These are phyloP conservation scores for Verticillium nonalfalfae DNA, from an alignment of 2,329 filamentous ascomycete species.

Conservation along the genomic window DNA sequence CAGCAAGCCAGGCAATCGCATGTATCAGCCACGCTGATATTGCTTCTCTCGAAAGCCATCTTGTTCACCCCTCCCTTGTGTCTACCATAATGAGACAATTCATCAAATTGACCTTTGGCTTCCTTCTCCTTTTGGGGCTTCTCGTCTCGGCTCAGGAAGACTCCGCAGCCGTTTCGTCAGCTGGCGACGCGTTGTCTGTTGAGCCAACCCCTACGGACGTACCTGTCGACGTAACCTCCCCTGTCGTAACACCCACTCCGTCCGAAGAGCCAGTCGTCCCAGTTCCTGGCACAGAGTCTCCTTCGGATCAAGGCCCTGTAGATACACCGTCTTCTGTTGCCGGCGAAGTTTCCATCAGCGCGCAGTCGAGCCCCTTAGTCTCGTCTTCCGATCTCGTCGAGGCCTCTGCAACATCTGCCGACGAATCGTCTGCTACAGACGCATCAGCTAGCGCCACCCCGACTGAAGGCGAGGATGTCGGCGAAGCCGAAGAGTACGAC, in stretches of 20 bases:
- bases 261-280: background rate
- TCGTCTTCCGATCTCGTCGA: background rate
- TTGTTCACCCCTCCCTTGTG: background rate
- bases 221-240: background rate
- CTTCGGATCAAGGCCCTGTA: background rate
- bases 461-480: background rate
- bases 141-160: background rate
- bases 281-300: background rate
- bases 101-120: background rate
- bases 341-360: background rate
- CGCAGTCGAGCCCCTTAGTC: background rate
- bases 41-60: background rate
- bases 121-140: background rate
- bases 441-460: background rate
- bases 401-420: background rate
- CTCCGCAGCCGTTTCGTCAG: background rate
- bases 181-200: background rate
- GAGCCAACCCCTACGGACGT: background rate
- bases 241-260: background rate
- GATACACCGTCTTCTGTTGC: background rate
- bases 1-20: no score
- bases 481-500: background rate
- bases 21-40: no score
- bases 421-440: background rate
- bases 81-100: background rate